Conservation (phyloP, 2,329 filamentous ascomycete species). For the Diaporthe batatas region DNA sequence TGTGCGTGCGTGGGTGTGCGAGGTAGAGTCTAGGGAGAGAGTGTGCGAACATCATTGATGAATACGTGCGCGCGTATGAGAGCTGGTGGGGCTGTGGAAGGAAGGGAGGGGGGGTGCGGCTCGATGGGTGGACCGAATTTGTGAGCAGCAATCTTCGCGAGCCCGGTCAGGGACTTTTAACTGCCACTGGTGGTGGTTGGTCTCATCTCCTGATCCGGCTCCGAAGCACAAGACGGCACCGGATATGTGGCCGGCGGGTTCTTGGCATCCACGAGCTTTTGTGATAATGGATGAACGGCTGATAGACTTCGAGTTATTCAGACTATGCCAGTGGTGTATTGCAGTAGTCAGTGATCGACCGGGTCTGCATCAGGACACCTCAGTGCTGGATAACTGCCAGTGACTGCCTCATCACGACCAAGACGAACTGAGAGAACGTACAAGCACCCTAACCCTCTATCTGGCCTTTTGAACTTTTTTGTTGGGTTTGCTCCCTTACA, state of each 20-base stretch:
- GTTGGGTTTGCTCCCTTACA: background rate
- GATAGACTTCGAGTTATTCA: background rate
- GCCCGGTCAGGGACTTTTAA: constrained; percentile 20
- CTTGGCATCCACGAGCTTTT: background rate
- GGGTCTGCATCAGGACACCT: background rate
- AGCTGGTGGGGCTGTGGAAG: constrained; percentile 1
- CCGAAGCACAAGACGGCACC: constrained; percentile 16
- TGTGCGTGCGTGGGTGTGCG: background rate
- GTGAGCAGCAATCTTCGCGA: constrained; percentile 13
- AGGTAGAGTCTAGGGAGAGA: background rate
- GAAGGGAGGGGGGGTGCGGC: background rate
- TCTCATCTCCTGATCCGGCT: background rate
- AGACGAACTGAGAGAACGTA: background rate
- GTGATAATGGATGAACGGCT: constrained; percentile 4
- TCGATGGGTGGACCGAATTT: background rate
- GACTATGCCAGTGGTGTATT: background rate
- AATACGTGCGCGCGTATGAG: background rate
- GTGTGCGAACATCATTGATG: too few species aligned
- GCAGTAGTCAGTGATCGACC: background rate
- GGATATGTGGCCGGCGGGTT: background rate
- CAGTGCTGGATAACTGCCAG: too few species aligned
- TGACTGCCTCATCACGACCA: background rate
- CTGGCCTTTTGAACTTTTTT: too few species aligned
- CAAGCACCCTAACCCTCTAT: background rate
- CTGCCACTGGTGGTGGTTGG: background rate